phyloP scores from a whole-genome alignment of 2,329 filamentous ascomycete species.

The Xylariomycetidae sp. region DNA sequence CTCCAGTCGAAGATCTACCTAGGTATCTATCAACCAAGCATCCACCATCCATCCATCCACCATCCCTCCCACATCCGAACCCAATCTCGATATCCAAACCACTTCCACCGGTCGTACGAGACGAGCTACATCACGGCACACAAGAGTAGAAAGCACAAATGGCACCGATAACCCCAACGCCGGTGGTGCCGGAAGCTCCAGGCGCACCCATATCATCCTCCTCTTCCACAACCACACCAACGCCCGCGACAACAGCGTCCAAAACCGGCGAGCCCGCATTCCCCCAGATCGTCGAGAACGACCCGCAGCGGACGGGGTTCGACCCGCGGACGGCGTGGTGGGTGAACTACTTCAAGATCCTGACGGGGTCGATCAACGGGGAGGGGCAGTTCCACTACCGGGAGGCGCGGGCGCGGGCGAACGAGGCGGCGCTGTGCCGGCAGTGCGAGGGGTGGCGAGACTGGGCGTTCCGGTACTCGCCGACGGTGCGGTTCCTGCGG shows the following conservation, averaged over 20 bases:
- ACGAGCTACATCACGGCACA: no score
- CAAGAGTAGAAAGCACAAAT: no score
- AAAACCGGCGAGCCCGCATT: slow-evolving; percentile 7
- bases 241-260: slow-evolving; percentile 7
- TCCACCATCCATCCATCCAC: no score
- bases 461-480: slow-evolving; percentile 80
- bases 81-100: no score
- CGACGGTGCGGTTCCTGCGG: slow-evolving; percentile 80
- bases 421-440: slow-evolving; percentile 74
- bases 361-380: slow-evolving; percentile 66
- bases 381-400: slow-evolving; percentile 74
- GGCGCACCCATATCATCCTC: slow-evolving; percentile 3
- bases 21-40: no score
- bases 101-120: no score
- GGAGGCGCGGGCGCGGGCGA: slow-evolving; percentile 66
- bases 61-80: no score
- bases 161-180: slow-evolving; percentile 13
- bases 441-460: slow-evolving; percentile 78
- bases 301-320: slow-evolving; percentile 59
- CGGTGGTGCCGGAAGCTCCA: slow-evolving; percentile 7
- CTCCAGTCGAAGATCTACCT: no score
- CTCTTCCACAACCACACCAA: slow-evolving; percentile 5
- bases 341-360: slow-evolving; percentile 81
- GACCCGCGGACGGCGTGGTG: slow-evolving; percentile 60
- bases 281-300: slow-evolving; percentile 44